phyloP scores from a whole-genome alignment of 768 basidiomycete genomes.

The Kwoniella mangroviensis region DNA sequence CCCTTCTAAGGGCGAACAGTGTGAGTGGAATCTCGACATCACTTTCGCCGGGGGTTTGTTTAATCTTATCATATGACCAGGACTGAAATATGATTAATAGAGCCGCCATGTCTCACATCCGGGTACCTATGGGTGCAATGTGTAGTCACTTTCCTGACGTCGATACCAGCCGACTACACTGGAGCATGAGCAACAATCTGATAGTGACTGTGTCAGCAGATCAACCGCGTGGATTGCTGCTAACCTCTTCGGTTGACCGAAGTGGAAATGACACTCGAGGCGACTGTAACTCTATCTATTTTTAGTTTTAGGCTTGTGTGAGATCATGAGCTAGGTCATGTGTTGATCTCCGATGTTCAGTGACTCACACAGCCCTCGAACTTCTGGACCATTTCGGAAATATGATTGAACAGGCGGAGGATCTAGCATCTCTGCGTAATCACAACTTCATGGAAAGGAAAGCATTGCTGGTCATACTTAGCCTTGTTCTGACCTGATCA shows the following conservation, averaged over 20 bases:
- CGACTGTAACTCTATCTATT: neutral
- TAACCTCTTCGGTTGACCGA: no score
- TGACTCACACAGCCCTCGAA: neutral
- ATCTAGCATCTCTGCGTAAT: no score
- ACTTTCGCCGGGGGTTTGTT: neutral
- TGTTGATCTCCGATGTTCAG: neutral
- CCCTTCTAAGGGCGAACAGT: no score
- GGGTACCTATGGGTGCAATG: neutral
- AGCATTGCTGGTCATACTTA: no score
- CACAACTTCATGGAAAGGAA: no score
- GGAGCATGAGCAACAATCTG: no score
- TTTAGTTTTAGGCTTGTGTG: neutral
- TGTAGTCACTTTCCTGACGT: neutral
- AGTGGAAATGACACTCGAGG: no score
- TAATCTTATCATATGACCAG: constrained; percentile 14
- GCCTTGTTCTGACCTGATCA: no score
- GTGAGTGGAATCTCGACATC: neutral
- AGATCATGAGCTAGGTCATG: neutral
- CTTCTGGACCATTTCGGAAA: neutral
- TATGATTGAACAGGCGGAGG: neutral
- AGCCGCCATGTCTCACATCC: neutral
- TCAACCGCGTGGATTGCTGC: no score
- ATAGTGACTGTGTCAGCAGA: no score
- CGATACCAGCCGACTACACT: no score
- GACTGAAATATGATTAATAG: neutral